A percentile compares a stretch with the other conserved stretches of the same genome.
Conservation (phyloP, 257 asterid species). For the Euphrasia confusa region DNA sequence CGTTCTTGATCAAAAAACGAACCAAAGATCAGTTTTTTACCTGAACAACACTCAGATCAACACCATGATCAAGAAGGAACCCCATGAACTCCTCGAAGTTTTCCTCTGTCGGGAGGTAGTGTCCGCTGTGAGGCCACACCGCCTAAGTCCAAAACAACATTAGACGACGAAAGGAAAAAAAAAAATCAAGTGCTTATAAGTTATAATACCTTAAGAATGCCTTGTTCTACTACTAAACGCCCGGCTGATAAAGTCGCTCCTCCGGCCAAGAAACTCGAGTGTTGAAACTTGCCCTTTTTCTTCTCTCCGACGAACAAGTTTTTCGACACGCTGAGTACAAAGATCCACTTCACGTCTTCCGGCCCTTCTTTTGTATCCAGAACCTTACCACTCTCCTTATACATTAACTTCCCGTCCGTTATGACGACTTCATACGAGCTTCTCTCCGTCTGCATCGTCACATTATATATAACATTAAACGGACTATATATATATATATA, state of each 20-base stretch:
- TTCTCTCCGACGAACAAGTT: constrained; percentile 66
- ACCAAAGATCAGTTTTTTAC: constrained; percentile 26
- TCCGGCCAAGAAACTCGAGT: constrained; percentile 95
- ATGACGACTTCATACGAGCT: constrained; percentile 54
- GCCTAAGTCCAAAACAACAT: constrained; percentile 37
- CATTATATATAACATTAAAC: background rate
- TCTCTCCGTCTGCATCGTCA: constrained; percentile 55
- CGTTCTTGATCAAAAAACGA: background rate
- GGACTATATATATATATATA: no score
- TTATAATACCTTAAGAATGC: constrained; percentile 58
- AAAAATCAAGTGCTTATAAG: background rate
- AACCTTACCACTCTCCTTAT: constrained; percentile 54
- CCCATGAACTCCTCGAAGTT: constrained; percentile 74
- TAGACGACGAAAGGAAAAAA: background rate
- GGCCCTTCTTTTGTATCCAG: constrained; percentile 63
- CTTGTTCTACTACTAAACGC: constrained; percentile 65
- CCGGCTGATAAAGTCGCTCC: constrained; percentile 94
- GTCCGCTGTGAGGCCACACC: constrained; percentile 98
- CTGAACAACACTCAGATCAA: constrained; percentile 61
- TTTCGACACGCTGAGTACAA: constrained; percentile 70
- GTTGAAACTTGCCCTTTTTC: constrained; percentile 77
- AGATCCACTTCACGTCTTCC: constrained; percentile 78
- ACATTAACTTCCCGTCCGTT: constrained; percentile 49
- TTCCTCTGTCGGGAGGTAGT: constrained; percentile 91
- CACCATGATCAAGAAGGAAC: constrained; percentile 52